Evolutionary conservation across 1,139 yeast genomes (phyloP), one percentile per base, ranked within the genome.

Genomic region (Sugiyamaella pinicola): DNA sequence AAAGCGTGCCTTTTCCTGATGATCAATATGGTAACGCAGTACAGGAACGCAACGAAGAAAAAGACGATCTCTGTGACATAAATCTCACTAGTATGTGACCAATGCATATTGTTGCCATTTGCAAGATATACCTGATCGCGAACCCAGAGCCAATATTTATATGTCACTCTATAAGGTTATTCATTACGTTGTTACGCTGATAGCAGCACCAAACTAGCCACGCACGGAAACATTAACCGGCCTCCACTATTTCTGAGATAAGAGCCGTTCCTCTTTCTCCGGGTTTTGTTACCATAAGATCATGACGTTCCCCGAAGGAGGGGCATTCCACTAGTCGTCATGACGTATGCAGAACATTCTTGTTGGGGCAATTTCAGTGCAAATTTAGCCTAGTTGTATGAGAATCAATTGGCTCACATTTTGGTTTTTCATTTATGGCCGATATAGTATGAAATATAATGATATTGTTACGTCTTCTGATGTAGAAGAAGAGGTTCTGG

Each of bases 31-130:
- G 38, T 22, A 24, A 37, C 15, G 12, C 46, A 21, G 26, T 33
- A 52, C n/a, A 44, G 15, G 21, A 50, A 21, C 4, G 44, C 22
- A 9, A 47, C 13, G 17, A 19, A 35, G 41, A 37, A 55, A 34
- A 55, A 21, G 26, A 42, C 29, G 22, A 51, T 41, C 35, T 53
- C 52, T 7, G 42, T 51, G 18, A 53, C 47, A 29, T 45, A 53
- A 9, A 51, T 49, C 31, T 43, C 51, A 29, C 37, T 28, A 5
- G 41, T 35, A 18, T 33, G 17, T 31, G 41, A 22, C 47, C 49
- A 46, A 31, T 12, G 12, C 17, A n/a, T 31, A 6, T 29, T 8
- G 5, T 29, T 29, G 34, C n/a, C 9, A 7, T 7, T 31, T 6
- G n/a, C 17, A 3, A 5, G 13, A 13, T n/a, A n/a, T 13, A 6